phyloP scores from a whole-genome alignment of 352 stramenopile genomes.

The Nothophytophthora sp. region DNA sequence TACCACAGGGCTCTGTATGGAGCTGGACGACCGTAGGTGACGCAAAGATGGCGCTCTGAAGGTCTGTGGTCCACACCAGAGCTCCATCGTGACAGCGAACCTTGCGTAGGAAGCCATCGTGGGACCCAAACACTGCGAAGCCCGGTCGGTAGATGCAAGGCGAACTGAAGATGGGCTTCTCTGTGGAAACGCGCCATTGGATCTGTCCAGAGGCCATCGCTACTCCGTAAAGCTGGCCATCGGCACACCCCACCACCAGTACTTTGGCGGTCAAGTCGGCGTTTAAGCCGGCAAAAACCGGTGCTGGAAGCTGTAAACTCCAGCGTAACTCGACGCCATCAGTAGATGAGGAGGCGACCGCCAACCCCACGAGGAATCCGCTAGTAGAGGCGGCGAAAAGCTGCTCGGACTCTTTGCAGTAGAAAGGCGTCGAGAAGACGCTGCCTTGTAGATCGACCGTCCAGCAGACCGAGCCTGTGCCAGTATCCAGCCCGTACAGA shows the following conservation, averaged over 20 bases:
- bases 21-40: constrained; percentile 38
- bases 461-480: constrained; percentile 27
- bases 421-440: constrained; percentile 50
- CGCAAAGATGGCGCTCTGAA: constrained; percentile 43
- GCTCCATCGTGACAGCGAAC: constrained; percentile 25
- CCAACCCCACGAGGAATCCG: constrained; percentile 29
- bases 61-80: constrained; percentile 33
- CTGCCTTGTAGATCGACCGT: constrained; percentile 33
- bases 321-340: constrained; percentile 10
- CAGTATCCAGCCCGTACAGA: constrained; percentile 38
- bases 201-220: constrained; percentile 15
- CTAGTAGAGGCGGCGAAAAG: constrained; percentile 46
- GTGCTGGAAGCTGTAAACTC: constrained; percentile 35
- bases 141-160: constrained; percentile 36
- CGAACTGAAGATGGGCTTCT: constrained; percentile 64
- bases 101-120: constrained; percentile 52
- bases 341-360: background rate
- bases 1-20: too few species aligned
- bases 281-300: constrained; percentile 61
- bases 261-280: constrained; percentile 8
- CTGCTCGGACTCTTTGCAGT: constrained; percentile 13
- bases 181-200: constrained; percentile 37
- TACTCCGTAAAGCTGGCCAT: constrained; percentile 48
- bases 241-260: constrained; percentile 49
- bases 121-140: constrained; percentile 45